A percentile compares a stretch with the other conserved stretches of the same genome.
Evolutionary conservation across 805 yeast genomes (phyloP).

Genomic region (Dipodascus geniculatus): DNA sequence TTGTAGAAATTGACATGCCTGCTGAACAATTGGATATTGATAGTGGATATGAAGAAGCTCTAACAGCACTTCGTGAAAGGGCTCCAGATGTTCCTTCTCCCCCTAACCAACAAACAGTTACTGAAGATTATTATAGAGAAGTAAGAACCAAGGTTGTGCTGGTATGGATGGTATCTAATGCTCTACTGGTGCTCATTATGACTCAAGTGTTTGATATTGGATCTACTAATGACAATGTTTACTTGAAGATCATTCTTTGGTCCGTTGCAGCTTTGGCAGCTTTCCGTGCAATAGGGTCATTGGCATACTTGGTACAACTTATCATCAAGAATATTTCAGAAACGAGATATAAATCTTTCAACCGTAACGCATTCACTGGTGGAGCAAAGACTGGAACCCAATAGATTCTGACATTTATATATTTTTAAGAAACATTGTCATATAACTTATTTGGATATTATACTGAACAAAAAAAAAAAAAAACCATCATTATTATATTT

Average conservation of each 20-base stretch:
- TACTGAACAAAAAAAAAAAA: not conserved
- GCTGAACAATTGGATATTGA: slow-evolving; percentile 66
- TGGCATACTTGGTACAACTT: slow-evolving; percentile 41
- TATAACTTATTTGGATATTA: no score
- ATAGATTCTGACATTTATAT: not conserved
- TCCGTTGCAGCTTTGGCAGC: slow-evolving; percentile 77
- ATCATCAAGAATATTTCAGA: not conserved
- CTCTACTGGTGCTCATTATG: slow-evolving; percentile 75
- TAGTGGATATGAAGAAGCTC: slow-evolving; percentile 64
- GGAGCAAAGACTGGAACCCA: not conserved
- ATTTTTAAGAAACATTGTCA: not conserved
- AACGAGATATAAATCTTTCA: not conserved
- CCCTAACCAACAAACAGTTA: slow-evolving; percentile 27
- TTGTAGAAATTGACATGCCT: slow-evolving; percentile 68
- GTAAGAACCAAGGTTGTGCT: slow-evolving; percentile 93
- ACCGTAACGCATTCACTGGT: slow-evolving; percentile 2
- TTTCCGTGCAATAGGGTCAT: slow-evolving; percentile 75
- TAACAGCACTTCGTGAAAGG: slow-evolving; percentile 60
- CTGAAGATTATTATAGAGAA: slow-evolving; percentile 85
- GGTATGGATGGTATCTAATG: slow-evolving; percentile 79
- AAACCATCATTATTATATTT: not conserved
- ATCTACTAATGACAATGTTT: slow-evolving; percentile 55
- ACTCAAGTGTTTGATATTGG: slow-evolving; percentile 69
- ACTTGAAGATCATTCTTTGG: slow-evolving; percentile 81
- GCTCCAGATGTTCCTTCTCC: slow-evolving; percentile 42